phyloP scores from a whole-genome alignment of 2,329 filamentous ascomycete species.

The Aspergillus uvarum region DNA sequence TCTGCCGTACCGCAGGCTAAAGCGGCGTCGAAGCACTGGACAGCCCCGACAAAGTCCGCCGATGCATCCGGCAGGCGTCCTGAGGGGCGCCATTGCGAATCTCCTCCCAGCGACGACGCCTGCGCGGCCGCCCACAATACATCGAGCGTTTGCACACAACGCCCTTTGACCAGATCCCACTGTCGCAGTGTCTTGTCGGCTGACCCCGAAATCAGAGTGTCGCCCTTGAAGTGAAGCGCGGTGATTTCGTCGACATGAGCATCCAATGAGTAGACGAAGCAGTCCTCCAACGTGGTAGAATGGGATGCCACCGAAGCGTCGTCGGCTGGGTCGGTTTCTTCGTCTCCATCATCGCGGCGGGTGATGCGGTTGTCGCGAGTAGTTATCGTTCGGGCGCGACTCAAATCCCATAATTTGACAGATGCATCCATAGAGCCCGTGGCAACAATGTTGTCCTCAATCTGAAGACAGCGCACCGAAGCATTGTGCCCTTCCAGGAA shows the following conservation, averaged over 20 bases:
- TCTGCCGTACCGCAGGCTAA: constrained; percentile 95
- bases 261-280: constrained; percentile 81
- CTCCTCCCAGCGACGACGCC: constrained; percentile 67
- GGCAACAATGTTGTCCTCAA: constrained; percentile 92
- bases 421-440: constrained; percentile 95
- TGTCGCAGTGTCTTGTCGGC: constrained; percentile 96
- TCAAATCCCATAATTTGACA: constrained; percentile 92
- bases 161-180: constrained; percentile 96
- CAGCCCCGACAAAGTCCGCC: constrained; percentile 88
- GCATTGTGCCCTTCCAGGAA: constrained; percentile 90
- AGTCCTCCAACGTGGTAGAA: constrained; percentile 80
- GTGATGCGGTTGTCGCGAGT: constrained; percentile 58
- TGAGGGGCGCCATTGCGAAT: constrained; percentile 68
- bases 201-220: constrained; percentile 90
- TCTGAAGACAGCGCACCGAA: constrained; percentile 86
- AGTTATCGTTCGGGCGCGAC: constrained; percentile 79
- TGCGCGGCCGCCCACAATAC: constrained; percentile 97
- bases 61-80: constrained; percentile 62
- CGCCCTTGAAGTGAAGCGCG: constrained; percentile 83
- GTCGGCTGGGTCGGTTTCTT: constrained; percentile 31
- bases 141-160: constrained; percentile 94
- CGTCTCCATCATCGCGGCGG: constrained; percentile 49
- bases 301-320: constrained; percentile 58
- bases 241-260: constrained; percentile 94
- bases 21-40: constrained; percentile 95